Base-by-base conservation (phyloP, 768 basidiomycete genomes). In the Gloeostereum incarnatum region DNA sequence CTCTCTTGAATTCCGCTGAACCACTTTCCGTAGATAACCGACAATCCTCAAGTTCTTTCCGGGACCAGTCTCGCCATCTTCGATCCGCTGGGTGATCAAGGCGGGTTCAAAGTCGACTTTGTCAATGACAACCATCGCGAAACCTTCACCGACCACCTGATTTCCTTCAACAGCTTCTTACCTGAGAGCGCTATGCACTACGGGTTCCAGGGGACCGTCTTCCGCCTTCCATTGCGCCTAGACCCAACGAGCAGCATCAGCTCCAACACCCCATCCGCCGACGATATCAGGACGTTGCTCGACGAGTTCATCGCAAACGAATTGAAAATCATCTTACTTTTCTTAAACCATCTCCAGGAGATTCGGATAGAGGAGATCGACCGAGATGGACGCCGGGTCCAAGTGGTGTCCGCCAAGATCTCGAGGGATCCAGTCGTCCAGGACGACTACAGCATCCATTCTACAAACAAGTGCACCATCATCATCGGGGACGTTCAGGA, bases 21-120 rank as follows among this genome's bases (percentile, higher is more conserved):
- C n/a, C n/a, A n/a, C n/a, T n/a, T n/a, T n/a, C n/a, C n/a, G n/a
- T n/a, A n/a, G n/a, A 69, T 71, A 5, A 71, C 71, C 2, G 71
- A 75, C 46, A 61, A 53, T 8, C 69, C 69, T 0, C 69, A 73
- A 50, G 61, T 73, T 17, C 50, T 73, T 1, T 75, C 72, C 0
- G 63, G 54, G 2, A 29, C 51, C 4, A 49, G 44, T 2, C 45
- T 75, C 4, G 64, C 55, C 1, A 58, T 71, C 17, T 59, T 72
- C 11, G 71, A 73, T 39, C 70, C 71, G 1, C 57, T 60, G 39
- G 44, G 48, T 6, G 40, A 45, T 10, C 51, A 53, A 4, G 59
- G 58, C 1, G 63, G 66, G 24, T 46, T 46, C 10, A 56, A 45
- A 41, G 37, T 62, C 14, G 45, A 59, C 16, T 47, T 69, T 7